These are phyloP conservation scores for Colletotrichum sp. DNA, from an alignment of 2,329 filamentous ascomycete species.

Conservation along the genomic window DNA sequence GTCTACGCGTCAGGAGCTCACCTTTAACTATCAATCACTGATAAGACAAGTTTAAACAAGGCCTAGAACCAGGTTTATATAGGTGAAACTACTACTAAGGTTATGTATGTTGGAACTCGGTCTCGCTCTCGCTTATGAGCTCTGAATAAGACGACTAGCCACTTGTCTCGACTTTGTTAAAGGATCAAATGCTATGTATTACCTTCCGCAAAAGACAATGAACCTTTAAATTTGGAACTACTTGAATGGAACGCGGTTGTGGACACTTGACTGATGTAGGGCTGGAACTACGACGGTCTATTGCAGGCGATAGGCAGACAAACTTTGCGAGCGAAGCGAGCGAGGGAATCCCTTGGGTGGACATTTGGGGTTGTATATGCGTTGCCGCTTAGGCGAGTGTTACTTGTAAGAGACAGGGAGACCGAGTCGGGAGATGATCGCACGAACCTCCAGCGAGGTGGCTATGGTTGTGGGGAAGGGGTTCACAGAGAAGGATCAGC, in stretches of 20 bases:
- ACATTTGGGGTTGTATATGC: background rate
- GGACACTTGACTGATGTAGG: background rate
- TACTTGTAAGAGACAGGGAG: background rate
- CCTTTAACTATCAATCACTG: background rate
- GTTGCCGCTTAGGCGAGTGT: background rate
- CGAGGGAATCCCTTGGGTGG: background rate
- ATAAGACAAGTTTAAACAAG: background rate
- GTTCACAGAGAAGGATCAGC: background rate
- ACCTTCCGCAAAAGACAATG: background rate
- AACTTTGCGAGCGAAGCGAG: no score
- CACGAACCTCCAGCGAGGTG: background rate
- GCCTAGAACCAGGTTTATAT: background rate
- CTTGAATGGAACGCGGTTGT: background rate
- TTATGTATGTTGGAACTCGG: background rate
- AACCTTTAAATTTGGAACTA: background rate
- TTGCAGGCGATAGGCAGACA: background rate
- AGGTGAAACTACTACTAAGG: background rate
- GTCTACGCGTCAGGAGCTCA: background rate
- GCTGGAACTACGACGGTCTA: background rate
- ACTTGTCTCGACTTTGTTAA: background rate
- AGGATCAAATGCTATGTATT: background rate
- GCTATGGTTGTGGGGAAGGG: background rate
- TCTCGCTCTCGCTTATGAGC: background rate
- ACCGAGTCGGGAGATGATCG: background rate
- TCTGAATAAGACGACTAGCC: background rate